Conservation (phyloP, 2,329 filamentous ascomycete genomes). For the Calonectria pteridis region DNA sequence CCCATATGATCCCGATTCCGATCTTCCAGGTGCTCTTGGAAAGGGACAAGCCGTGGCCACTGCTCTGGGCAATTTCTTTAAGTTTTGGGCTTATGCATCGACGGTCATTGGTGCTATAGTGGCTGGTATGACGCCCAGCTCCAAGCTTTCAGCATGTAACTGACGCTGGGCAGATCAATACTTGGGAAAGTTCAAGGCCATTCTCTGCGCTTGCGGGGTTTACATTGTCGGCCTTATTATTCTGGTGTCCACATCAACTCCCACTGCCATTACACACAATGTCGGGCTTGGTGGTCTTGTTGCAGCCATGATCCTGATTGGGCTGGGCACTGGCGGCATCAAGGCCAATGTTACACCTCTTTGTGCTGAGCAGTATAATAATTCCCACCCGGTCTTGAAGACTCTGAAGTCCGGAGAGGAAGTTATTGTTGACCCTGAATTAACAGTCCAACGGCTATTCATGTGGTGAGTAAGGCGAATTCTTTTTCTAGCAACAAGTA, state of each 20-base stretch:
- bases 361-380: conserved; percentile 26
- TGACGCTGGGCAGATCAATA: conserved; percentile 23
- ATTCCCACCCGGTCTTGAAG: conserved; percentile 24
- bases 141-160: neutral
- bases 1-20: conserved; percentile 36
- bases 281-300: conserved; percentile 23
- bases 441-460: conserved; percentile 25
- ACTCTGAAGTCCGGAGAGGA: conserved; percentile 27
- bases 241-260: conserved; percentile 25
- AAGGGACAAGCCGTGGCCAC: conserved; percentile 33
- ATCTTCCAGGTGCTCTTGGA: conserved; percentile 35
- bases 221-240: conserved; percentile 36
- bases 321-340: conserved; percentile 25
- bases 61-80: conserved; percentile 45
- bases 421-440: conserved; percentile 28
- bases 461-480: conserved; percentile 16
- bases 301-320: conserved; percentile 27
- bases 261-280: conserved; percentile 9
- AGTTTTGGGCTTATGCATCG: conserved; percentile 40
- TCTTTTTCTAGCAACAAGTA: neutral
- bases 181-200: conserved; percentile 29
- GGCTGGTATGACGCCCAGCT: neutral
- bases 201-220: conserved; percentile 25
- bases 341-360: conserved; percentile 29
- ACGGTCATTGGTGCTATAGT: conserved; percentile 26